Conservation (phyloP, 2,329 filamentous ascomycete species). For the Talaromyces rugulosus region DNA sequence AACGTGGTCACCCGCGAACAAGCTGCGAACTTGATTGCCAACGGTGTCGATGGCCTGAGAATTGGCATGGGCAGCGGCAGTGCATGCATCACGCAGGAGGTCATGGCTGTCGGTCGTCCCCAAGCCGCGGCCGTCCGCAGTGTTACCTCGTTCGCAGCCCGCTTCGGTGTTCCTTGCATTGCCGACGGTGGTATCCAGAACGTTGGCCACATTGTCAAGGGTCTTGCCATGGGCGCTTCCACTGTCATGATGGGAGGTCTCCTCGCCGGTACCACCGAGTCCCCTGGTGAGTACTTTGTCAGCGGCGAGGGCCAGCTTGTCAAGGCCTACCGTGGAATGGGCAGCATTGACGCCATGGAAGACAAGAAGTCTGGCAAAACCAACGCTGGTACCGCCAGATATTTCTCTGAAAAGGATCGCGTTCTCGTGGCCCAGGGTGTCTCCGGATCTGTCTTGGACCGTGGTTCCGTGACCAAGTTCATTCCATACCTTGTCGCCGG, state of each 20-base stretch:
- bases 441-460: slow-evolving; percentile 61
- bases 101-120: slow-evolving; percentile 97
- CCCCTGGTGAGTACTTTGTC: slow-evolving; percentile 93
- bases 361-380: slow-evolving; percentile 80
- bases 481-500: slow-evolving; percentile 92
- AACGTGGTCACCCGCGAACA: slow-evolving; percentile 98
- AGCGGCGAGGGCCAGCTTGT: slow-evolving; percentile 95
- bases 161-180: slow-evolving; percentile 95
- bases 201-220: slow-evolving; percentile 98
- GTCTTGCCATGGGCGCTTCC: slow-evolving; percentile 85
- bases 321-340: slow-evolving; percentile 99
- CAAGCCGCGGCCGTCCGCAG: slow-evolving; percentile 91
- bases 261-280: slow-evolving; percentile 94
- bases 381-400: slow-evolving; percentile 94
- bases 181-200: slow-evolving; percentile 98
- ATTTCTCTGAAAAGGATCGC: slow-evolving; percentile 96
- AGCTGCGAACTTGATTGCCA: slow-evolving; percentile 84
- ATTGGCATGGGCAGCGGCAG: slow-evolving; percentile 99
- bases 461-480: slow-evolving; percentile 83
- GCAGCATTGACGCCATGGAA: slow-evolving; percentile 98
- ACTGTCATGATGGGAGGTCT: slow-evolving; percentile 99
- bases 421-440: slow-evolving; percentile 96
- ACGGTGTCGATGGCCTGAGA: slow-evolving; percentile 90
- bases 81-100: slow-evolving; percentile 98
- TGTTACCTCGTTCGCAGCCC: slow-evolving; percentile 82